phyloP scores from a whole-genome alignment of 2,329 filamentous ascomycete species.

The Helminthosporium solani region DNA sequence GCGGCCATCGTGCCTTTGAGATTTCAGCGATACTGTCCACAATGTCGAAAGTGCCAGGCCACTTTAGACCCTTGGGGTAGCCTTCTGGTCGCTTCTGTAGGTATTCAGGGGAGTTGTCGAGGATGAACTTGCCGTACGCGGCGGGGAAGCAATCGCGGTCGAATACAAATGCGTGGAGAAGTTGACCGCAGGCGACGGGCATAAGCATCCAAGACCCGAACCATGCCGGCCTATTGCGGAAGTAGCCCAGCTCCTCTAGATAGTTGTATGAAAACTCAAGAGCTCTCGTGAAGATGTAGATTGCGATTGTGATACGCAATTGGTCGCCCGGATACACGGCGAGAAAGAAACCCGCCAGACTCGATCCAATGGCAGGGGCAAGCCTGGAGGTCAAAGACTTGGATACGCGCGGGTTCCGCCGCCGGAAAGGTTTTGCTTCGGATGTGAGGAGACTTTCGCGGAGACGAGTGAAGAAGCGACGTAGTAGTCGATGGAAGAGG shows the following conservation, averaged over 20 bases:
- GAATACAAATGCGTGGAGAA: constrained; percentile 54
- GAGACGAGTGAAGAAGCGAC: constrained; percentile 82
- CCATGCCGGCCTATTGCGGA: constrained; percentile 69
- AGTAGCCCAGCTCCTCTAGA: constrained; percentile 67
- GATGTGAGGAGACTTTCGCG: constrained; percentile 76
- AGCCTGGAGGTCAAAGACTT: constrained; percentile 76
- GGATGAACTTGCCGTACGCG: constrained; percentile 65
- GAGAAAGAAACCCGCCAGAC: constrained; percentile 78
- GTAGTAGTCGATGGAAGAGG: constrained; percentile 83
- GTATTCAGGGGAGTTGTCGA: constrained; percentile 73
- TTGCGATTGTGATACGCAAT: constrained; percentile 74
- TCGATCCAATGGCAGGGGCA: constrained; percentile 87
- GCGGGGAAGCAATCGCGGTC: constrained; percentile 55
- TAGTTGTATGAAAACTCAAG: constrained; percentile 86
- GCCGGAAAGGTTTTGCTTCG: constrained; percentile 77
- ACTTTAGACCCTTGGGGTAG: constrained; percentile 66
- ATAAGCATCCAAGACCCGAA: constrained; percentile 55
- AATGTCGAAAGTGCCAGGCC: constrained; percentile 75
- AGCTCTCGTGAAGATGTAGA: constrained; percentile 78
- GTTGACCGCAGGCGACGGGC: constrained; percentile 51
- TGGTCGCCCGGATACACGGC: constrained; percentile 72
- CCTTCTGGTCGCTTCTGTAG: constrained; percentile 69
- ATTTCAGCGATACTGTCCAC: constrained; percentile 81
- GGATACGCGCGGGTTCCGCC: constrained; percentile 76
- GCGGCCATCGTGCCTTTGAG: constrained; percentile 81